These are phyloP conservation scores for Medicago ruthenica DNA, from an alignment of 306 rosid species.

Conservation along the genomic window DNA sequence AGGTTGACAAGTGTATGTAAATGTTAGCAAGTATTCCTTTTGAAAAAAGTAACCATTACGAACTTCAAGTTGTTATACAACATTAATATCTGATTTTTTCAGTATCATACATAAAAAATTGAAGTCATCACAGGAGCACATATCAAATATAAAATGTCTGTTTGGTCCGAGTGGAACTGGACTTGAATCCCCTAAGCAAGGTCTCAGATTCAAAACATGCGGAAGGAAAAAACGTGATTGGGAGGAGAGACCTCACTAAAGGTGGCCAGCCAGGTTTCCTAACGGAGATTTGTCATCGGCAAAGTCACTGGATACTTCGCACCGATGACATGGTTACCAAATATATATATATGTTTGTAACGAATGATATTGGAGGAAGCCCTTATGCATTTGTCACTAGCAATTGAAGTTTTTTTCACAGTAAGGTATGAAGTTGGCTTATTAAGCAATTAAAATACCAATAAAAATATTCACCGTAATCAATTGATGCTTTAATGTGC, in stretches of 20 bases:
- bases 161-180: background rate
- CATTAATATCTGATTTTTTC: background rate
- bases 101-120: conserved; percentile 12
- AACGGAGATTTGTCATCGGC: no score
- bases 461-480: conserved; percentile 19
- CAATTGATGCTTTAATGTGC: conserved; percentile 30
- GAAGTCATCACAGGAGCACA: conserved; percentile 7
- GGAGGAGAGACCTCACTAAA: background rate
- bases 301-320: no score
- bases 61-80: conserved; percentile 14
- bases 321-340: no score
- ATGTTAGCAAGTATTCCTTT: conserved; percentile 9
- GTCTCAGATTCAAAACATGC: background rate
- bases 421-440: conserved; percentile 7
- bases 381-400: background rate
- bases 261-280: background rate
- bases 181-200: background rate
- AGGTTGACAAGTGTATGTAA: conserved; percentile 20
- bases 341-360: no score
- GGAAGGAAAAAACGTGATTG: background rate
- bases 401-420: background rate
- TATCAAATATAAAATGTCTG: conserved; percentile 16
- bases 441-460: conserved; percentile 1
- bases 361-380: conserved; percentile 9
- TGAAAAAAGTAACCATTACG: conserved; percentile 12